Base-by-base conservation (phyloP, 2,329 filamentous ascomycete species). In the Colletotrichum brevisporum region DNA sequence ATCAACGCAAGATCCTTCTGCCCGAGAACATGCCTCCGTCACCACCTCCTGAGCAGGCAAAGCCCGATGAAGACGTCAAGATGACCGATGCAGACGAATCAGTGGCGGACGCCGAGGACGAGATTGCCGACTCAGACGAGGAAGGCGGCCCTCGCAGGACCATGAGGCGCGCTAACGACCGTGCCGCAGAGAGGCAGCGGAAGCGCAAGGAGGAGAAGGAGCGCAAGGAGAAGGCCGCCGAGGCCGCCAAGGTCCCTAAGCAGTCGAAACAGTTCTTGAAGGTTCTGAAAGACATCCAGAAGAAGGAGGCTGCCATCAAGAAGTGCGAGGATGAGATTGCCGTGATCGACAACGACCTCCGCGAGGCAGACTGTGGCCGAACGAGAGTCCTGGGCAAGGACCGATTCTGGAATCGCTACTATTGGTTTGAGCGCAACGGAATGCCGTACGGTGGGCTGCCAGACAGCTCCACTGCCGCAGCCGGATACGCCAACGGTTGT, bases 351-450 rank as follows among this genome's bases (percentile, higher is more conserved):
- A 95, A 97, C 75, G 95, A 98, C 78, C 86, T 99, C 53, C 92
- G 96, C 60, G 95, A 98, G 81, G 94, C 95, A 48, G 94, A 98
- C 79, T 97, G 95, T 75, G 94, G 95, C 43, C 91, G 96, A 71
- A 97, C 95, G 18, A 91, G 94, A 71, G 90, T 95, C 18, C 86
- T 99, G 27, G 96, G 96, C 69, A 95, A 96, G 78, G 96, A 99
- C 81, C 90, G 96, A 52, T 99, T 97, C 85, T 97, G 95, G 90
- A 98, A 99, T 80, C 90, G 95, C 62, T 99, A 98, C 81, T 98
- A 97, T 85, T 99, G 96, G 95, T 98, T 98, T 79, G 96, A 99
- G 81, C 92, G 95, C 71, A 99, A 98, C 76, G 96, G 95, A 26
- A 98, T 98, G 95, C 96, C 96, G 0, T 97, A 95, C 76, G 94